Evolutionary conservation across 2,329 filamentous ascomycete species (phyloP).

Genomic region (Epichloe bromicola): DNA sequence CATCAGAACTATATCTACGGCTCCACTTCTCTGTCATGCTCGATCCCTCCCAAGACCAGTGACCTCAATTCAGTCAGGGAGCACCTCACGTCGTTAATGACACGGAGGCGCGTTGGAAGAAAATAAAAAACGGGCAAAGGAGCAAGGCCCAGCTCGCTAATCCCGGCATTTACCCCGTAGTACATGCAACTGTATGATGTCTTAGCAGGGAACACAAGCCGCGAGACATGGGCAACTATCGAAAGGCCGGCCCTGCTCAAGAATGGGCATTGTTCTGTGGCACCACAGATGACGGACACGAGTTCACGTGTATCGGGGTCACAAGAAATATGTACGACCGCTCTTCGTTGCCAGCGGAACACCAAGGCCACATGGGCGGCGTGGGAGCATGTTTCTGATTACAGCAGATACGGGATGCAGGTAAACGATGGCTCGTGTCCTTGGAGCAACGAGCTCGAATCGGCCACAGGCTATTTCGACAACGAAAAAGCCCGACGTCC

Average conservation of each 20-base stretch:
- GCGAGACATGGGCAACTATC: neutral
- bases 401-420: neutral
- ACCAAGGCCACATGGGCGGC: neutral
- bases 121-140: neutral
- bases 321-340: neutral
- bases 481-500: neutral
- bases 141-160: neutral
- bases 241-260: neutral
- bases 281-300: neutral
- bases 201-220: neutral
- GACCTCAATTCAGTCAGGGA: neutral
- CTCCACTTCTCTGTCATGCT: neutral
- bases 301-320: constrained; percentile 1
- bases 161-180: neutral
- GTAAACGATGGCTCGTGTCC: neutral
- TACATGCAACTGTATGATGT: neutral
- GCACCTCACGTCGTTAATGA: neutral
- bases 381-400: neutral
- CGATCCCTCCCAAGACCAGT: neutral
- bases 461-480: no score
- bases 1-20: neutral
- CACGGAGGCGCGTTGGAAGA: neutral
- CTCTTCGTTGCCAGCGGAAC: neutral
- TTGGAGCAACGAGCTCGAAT: no score
- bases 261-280: neutral